Base-by-base conservation (phyloP, 176 grass and related monocot species). In the Triticum turgidum region DNA sequence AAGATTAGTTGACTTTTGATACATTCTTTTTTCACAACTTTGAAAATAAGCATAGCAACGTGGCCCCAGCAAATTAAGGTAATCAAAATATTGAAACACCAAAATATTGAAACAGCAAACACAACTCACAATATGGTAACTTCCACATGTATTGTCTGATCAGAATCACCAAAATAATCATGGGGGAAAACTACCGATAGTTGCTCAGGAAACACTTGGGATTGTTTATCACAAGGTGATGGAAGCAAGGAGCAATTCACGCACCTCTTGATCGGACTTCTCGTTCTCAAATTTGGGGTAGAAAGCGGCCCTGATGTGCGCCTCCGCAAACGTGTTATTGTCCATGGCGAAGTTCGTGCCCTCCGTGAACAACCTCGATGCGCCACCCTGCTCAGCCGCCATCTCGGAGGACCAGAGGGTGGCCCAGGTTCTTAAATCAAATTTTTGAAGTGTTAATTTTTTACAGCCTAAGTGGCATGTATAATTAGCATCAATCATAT, bases 251-350 rank as follows among this genome's bases (percentile, higher is more conserved):
- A 32, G 11, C 35, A 21, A 71, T 67, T 20, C 32, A 83, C 82
- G 37, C 68, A 95, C 93, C 93, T 98, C 93, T 66, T 95, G 91
- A 68, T 98, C 96, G 1, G 91, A 93, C 70, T 95, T 98, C 47
- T 98, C 96, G 34, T 98, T 98, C 86, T 98, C 96, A 47, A 98
- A 98, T 76, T 98, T 98, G 41, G 96, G 96, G 77, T 95, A 98
- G 82, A 98, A 98, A 0, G 91, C 89, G 4, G 96, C 96, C 82
- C 93, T 98, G 67, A 95, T 88, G 65, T 93, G 87, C 29, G 93
- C 89, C 74, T 88, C 78, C 5, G 63, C 76, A 78, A 98, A 93
- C 71, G 89, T 90, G 82, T 49, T 89, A 32, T 90, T 77, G 72
- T 92, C 91, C 77, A 91, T 87, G 32, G 86, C 51, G 37, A 95